Evolutionary conservation across 2,329 filamentous ascomycete genomes (phyloP).

Genomic region (Neurospora sp.): DNA sequence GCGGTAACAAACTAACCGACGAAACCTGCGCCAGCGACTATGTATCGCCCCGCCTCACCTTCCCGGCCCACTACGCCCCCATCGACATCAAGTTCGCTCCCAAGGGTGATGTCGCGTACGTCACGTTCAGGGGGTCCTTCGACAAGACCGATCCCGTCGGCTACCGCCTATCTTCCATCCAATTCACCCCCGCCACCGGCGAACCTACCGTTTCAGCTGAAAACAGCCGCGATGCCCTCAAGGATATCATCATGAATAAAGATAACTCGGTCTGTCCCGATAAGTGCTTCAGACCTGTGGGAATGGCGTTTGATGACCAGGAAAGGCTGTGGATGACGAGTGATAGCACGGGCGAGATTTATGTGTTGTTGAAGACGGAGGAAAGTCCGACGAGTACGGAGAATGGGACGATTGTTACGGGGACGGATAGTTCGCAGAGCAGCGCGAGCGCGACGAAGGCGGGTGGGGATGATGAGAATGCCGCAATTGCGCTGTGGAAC

Average conservation of each 20-base stretch:
- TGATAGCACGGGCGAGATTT: conserved; percentile 56
- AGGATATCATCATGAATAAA: conserved; percentile 45
- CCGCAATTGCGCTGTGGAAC: neutral
- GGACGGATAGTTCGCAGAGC: neutral
- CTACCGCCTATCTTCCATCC: conserved; percentile 32
- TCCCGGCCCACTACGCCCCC: conserved; percentile 56
- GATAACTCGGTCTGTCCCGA: conserved; percentile 44
- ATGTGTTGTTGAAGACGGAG: conserved; percentile 31
- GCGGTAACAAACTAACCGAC: conserved; percentile 27
- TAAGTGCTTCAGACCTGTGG: conserved; percentile 52
- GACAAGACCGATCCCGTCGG: conserved; percentile 34
- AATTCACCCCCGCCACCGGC: conserved; percentile 30
- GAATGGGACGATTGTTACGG: conserved; percentile 15
- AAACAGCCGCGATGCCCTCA: conserved; percentile 36
- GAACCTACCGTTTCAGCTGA: conserved; percentile 25
- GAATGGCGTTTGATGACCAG: conserved; percentile 36
- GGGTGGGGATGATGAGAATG: neutral
- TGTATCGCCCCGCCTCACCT: conserved; percentile 28
- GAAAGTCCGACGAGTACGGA: conserved; percentile 6
- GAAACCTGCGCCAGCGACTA: conserved; percentile 33
- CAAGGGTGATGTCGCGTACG: conserved; percentile 48
- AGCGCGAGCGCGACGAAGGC: neutral
- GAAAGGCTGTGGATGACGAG: conserved; percentile 52
- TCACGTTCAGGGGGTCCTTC: conserved; percentile 61
- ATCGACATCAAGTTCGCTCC: conserved; percentile 59